Base-by-base conservation (phyloP, 1,284 basidiomycete species). In the Ustilago curta region DNA sequence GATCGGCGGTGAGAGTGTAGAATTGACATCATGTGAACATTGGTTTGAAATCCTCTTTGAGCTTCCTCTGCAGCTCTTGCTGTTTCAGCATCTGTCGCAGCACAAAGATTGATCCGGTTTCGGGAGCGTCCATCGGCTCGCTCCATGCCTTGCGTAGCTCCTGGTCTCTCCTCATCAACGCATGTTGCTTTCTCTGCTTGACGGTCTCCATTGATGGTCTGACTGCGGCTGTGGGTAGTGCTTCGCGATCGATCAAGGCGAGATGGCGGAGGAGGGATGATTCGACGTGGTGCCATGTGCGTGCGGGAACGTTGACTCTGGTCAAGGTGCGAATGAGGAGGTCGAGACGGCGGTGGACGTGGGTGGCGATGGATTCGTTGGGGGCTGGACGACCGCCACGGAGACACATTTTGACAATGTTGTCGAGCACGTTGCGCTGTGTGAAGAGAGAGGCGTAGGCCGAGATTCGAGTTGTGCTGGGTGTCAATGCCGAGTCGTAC, bases 91-190 rank as follows among this genome's bases (percentile, higher is more conserved):
- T 71, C 39, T 59, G 69, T 2, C 69, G 5, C n/a, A 71, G 47
- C 2, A 71, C 56, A 31, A 61, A 61, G 45, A 71, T 61, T 16
- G 69, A 59, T 2, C 62, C 69, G 11, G 62, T 61, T 37, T 71
- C 69, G 19, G n/a, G 40, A 1, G 42, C n/a, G 18, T 53, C 43
- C 9, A 21, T 16, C 35, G 32, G 51, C 16, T 43, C 40, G 1
- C 35, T n/a, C 29, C 31, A 37, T 1, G 27, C 47, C 35, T 49
- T 23, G 1, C 31, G n/a, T 1, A 69, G 35, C 0, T 52, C 43
- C 5, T 12, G 19, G 18, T 56, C n/a, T n/a, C n/a, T 60, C 7
- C 68, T 9, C 35, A 59, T 12, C 21, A 59, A 32, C 14, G 69
- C 69, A 1, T 21, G 5, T 0, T 37, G 32, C 27, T 71, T 71